Percentiles rank a stretch among this genome's conserved stretches.
Conservation (phyloP, 2,329 filamentous ascomycete species). For the Colletotrichum eremochloae region DNA sequence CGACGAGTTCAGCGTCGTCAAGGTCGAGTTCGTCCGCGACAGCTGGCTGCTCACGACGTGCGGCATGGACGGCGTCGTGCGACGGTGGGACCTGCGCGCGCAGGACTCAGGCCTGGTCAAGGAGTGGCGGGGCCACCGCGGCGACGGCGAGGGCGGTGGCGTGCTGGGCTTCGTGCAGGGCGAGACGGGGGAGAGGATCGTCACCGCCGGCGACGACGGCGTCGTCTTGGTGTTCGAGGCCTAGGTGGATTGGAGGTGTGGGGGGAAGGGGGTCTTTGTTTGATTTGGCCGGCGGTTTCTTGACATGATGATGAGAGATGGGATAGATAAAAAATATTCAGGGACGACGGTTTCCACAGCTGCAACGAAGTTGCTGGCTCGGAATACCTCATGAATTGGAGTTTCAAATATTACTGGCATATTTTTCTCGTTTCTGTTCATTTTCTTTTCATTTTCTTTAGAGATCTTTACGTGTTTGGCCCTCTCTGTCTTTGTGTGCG, state of each 20-base stretch:
- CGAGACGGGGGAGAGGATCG: constrained; percentile 77
- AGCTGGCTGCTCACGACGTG: constrained; percentile 84
- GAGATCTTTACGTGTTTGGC: not conserved
- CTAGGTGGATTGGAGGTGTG: constrained; percentile 43
- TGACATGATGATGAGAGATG: constrained; percentile 9
- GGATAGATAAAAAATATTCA: constrained; percentile 34
- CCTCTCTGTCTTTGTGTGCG: not conserved
- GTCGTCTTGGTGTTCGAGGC: constrained; percentile 77
- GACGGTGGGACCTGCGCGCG: constrained; percentile 85
- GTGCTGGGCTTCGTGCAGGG: constrained; percentile 92
- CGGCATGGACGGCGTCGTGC: constrained; percentile 92
- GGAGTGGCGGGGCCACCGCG: constrained; percentile 92
- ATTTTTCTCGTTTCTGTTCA: too few relatives aligned
- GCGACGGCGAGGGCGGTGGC: constrained; percentile 87
- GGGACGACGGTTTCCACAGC: not conserved
- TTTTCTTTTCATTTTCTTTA: too few relatives aligned
- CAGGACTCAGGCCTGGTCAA: constrained; percentile 77
- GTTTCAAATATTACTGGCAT: not conserved
- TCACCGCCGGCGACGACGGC: constrained; percentile 93
- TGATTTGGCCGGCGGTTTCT: not conserved
- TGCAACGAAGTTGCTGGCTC: not conserved
- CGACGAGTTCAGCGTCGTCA: constrained; percentile 90
- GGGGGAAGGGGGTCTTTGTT: too few relatives aligned
- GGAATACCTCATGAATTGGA: constrained; percentile 10
- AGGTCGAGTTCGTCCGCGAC: constrained; percentile 84